These are phyloP conservation scores for Acer saccharum DNA, from an alignment of 345 rosid genomes.

Conservation along the genomic window DNA sequence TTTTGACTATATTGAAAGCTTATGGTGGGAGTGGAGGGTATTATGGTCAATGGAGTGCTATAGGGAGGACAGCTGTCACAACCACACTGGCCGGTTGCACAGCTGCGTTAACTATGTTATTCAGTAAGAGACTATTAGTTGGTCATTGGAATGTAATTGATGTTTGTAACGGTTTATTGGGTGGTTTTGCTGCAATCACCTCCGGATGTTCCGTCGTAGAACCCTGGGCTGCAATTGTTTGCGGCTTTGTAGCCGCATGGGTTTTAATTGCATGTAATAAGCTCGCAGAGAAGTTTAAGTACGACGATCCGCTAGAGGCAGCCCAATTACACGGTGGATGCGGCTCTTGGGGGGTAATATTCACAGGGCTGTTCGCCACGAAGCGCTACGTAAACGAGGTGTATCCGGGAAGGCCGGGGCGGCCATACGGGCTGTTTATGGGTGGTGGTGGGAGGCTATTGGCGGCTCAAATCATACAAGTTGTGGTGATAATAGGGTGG, in stretches of 20 bases:
- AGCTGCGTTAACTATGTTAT: slow-evolving; percentile 75
- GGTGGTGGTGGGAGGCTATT: slow-evolving; percentile 76
- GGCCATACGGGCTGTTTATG: slow-evolving; percentile 67
- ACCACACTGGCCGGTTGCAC: slow-evolving; percentile 81
- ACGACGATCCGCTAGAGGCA: slow-evolving; percentile 76
- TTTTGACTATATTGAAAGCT: slow-evolving; percentile 39
- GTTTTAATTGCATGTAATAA: slow-evolving; percentile 65
- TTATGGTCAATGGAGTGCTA: slow-evolving; percentile 82
- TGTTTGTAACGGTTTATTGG: slow-evolving; percentile 78
- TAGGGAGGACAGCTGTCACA: slow-evolving; percentile 81
- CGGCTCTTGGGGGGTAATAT: slow-evolving; percentile 76
- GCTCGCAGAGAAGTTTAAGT: slow-evolving; percentile 50
- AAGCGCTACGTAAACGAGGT: slow-evolving; percentile 54
- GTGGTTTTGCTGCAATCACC: slow-evolving; percentile 87
- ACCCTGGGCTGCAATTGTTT: slow-evolving; percentile 82
- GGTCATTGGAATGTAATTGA: slow-evolving; percentile 82
- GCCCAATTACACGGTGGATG: slow-evolving; percentile 84
- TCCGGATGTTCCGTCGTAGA: slow-evolving; percentile 81
- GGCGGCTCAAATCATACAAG: slow-evolving; percentile 66
- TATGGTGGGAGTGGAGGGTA: slow-evolving; percentile 35
- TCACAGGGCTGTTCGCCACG: slow-evolving; percentile 67
- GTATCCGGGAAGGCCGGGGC: slow-evolving; percentile 32
- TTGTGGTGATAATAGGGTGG: slow-evolving; percentile 63
- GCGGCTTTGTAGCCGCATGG: slow-evolving; percentile 66
- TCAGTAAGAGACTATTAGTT: slow-evolving; percentile 59